Base-by-base conservation (phyloP, 2,329 filamentous ascomycete species). In the Penicillium sclerotiorum region DNA sequence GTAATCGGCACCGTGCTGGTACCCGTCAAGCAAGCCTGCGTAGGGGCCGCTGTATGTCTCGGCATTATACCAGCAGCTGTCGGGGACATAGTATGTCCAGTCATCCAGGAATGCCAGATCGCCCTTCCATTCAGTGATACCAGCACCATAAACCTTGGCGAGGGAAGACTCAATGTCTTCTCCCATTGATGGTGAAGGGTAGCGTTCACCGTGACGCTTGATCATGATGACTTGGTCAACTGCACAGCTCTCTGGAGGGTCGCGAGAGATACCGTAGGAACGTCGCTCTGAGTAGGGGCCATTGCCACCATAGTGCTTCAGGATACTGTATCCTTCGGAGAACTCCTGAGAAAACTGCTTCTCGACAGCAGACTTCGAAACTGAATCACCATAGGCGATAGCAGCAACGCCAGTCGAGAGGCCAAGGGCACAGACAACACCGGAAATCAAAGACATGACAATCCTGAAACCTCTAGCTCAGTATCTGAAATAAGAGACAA, bases 321-420 rank as follows among this genome's bases (percentile, higher is more conserved):
- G 28, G 18, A 61, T 52, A 13, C 47, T 58, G 39, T 57, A 59
- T 12, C 50, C 55, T 15, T 61, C 58, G 6, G 39, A 30, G 35
- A 56, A 56, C 36, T 28, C 45, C 21, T 48, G 45, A 5, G 45
- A 48, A 35, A 69, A 66, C 42, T 69, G 38, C 18, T 48, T 64
- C 45, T 69, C 66, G 21, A 67, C 52, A 2, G 64, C 58, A 1
- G 63, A 59, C 28, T 64, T 64, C 4, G 59, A 58, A 3, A 65
- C 65, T 0, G 66, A 65, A 35, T 69, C 38, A 33, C 45, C 45
- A 18, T 40, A 35, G 4, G 27, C 30, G 8, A 47, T 12, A 13
- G 37, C 37, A 13, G 37, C 12, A 12, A 41, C 45, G 7, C 36
- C 22, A 21, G 46, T 21, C n/a, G 46, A 25, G 20, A 49, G 32